Evolutionary conservation across 164 flowering plant genomes (phyloP).

Genomic region (Vitis rupestris): DNA sequence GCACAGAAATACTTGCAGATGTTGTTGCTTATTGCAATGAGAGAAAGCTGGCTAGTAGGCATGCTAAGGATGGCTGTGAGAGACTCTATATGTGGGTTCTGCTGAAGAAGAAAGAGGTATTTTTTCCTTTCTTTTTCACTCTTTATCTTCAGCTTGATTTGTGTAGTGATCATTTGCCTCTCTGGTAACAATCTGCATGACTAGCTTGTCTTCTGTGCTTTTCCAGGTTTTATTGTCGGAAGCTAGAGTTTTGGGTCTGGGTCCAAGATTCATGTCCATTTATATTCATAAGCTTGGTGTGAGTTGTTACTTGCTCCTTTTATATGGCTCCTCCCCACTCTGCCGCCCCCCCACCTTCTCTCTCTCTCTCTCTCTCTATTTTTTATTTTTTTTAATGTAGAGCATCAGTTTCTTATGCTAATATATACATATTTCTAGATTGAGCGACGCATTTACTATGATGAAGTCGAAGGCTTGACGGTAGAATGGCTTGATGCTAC

Average conservation of each 20-base stretch:
- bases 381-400: neutral
- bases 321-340: too few species aligned
- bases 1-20: constrained; percentile 44
- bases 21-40: constrained; percentile 76
- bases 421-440: constrained; percentile 42
- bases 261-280: constrained; percentile 91
- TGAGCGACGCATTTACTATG: constrained; percentile 88
- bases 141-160: neutral
- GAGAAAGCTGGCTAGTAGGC: constrained; percentile 62
- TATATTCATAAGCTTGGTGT: constrained; percentile 77
- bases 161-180: neutral
- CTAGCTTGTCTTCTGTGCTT: neutral
- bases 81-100: constrained; percentile 80
- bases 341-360: too few species aligned
- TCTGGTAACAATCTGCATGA: neutral
- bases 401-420: constrained; percentile 1
- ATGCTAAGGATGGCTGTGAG: constrained; percentile 71
- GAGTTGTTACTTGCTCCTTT: constrained; percentile 26
- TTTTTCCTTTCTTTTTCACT: neutral
- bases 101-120: constrained; percentile 76
- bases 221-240: constrained; percentile 69
- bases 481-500: constrained; percentile 91
- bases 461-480: constrained; percentile 76
- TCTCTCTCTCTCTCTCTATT: neutral
- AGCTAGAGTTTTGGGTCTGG: constrained; percentile 86